These are phyloP conservation scores for Friedmanniomyces endolithicus DNA, from an alignment of 495 filamentous ascomycete species.

Conservation along the genomic window DNA sequence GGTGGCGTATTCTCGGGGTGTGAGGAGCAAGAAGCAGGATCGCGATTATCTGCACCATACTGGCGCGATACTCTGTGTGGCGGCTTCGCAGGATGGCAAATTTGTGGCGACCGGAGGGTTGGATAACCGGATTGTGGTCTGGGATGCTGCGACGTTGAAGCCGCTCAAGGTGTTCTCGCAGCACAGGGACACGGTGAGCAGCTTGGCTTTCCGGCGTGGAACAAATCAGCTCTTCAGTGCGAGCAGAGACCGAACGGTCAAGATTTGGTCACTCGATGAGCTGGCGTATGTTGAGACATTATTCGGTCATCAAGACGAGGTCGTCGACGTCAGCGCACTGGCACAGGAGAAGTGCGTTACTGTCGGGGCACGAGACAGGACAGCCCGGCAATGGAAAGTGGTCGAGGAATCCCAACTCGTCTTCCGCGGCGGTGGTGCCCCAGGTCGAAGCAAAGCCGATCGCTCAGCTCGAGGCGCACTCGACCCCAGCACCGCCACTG, in stretches of 20 bases:
- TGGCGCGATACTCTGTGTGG: slow-evolving; percentile 63
- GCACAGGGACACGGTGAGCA: slow-evolving; percentile 76
- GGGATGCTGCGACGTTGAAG: slow-evolving; percentile 62
- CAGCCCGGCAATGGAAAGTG: slow-evolving; percentile 93
- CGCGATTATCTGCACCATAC: slow-evolving; percentile 61
- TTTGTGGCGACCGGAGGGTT: slow-evolving; percentile 81
- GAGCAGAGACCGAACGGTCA: slow-evolving; percentile 78
- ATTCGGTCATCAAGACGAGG: slow-evolving; percentile 88
- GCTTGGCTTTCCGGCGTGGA: slow-evolving; percentile 70
- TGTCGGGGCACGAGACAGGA: slow-evolving; percentile 81
- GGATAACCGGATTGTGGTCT: slow-evolving; percentile 72
- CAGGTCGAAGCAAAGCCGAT: slow-evolving; percentile 23
- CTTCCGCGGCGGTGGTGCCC: slow-evolving; percentile 68
- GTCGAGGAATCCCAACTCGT: slow-evolving; percentile 90
- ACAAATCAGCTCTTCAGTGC: slow-evolving; percentile 87
- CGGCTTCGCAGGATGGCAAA: slow-evolving; percentile 76
- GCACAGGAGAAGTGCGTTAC: slow-evolving; percentile 71
- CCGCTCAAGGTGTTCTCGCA: slow-evolving; percentile 77
- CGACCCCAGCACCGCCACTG: slow-evolving; percentile 6
- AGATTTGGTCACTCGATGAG: slow-evolving; percentile 74
- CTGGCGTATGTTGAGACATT: slow-evolving; percentile 87
- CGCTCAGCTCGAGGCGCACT: not conserved
- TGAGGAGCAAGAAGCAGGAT: slow-evolving; percentile 48
- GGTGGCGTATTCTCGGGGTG: slow-evolving; percentile 51
- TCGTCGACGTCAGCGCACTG: slow-evolving; percentile 70